These are phyloP conservation scores for Cystobasidium sp. DNA, from an alignment of 1,284 basidiomycete genomes.

Conservation along the genomic window DNA sequence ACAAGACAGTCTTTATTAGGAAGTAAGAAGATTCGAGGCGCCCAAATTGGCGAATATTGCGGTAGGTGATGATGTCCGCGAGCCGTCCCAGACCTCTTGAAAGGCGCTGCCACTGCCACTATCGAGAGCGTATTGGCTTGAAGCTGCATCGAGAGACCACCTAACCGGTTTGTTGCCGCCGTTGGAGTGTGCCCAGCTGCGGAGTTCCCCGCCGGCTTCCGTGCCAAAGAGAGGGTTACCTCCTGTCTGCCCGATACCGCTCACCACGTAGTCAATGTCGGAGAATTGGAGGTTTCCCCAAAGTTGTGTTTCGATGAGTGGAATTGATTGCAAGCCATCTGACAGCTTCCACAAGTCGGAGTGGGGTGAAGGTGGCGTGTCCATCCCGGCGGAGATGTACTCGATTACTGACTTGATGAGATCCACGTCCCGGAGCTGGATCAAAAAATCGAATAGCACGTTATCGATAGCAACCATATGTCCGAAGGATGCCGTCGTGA, in stretches of 20 bases:
- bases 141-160: constrained; percentile 14
- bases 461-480: constrained; percentile 39
- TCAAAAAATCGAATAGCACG: constrained; percentile 45
- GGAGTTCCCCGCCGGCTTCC: constrained; percentile 14
- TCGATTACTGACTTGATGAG: constrained; percentile 29
- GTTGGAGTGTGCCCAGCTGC: constrained; percentile 17
- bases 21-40: constrained; percentile 23
- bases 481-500: constrained; percentile 44
- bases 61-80: neutral
- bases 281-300: constrained; percentile 45
- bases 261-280: constrained; percentile 27
- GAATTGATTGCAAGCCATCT: constrained; percentile 4
- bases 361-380: constrained; percentile 4
- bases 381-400: constrained; percentile 25
- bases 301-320: constrained; percentile 41
- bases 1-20: neutral
- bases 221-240: constrained; percentile 27
- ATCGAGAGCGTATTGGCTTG: constrained; percentile 19
- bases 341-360: neutral
- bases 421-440: neutral
- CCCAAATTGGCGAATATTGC: constrained; percentile 8
- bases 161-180: constrained; percentile 23
- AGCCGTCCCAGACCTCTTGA: constrained; percentile 28
- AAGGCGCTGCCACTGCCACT: constrained; percentile 8
- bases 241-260: neutral